Base-by-base conservation (phyloP, 2,329 filamentous ascomycete genomes). In the Fusarium oxysporum region DNA sequence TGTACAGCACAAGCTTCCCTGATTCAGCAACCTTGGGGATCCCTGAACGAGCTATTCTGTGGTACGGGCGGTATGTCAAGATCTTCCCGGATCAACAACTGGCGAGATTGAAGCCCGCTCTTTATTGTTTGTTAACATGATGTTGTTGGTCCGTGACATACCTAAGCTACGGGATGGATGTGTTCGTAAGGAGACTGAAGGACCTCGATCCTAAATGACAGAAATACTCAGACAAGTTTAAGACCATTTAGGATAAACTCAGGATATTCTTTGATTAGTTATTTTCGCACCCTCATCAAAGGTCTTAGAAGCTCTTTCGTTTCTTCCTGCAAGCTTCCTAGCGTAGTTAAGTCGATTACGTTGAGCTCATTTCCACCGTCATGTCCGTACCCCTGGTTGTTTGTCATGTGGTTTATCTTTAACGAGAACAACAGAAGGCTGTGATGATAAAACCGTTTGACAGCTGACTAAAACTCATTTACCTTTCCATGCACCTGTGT, bases 351-450 rank as follows among this genome's bases (percentile, higher is more conserved):
- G 63, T 65, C 62, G 47, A 25, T 60, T 62, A 25, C 30, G 35
- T 51, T 40, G 64, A 58, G 63, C 59, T 77, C 76, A 77, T 77
- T 77, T 77, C 76, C 76, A 78, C 74, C 68, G 65, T 76, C 76
- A 73, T 70, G 45, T 47, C 66, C 55, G 57, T 55, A 41, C 45
- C 55, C 37, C 40, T 47, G 58, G 21, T 44, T 48, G 25, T 43
- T 45, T 50, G 48, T 68, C 55, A 68, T 67, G 55, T 68, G 55
- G 63, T 48, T 53, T 54, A 23, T 43, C 47, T 41, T 63, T 47
- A 37, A 47, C 45, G 48, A 32, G 51, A 62, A 47, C 28, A 32
- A 64, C 33, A 44, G 38, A 21, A 30, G 10, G 25, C 23, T 45
- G 17, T n/a, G 16, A 61, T 64, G 28, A 30, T 45, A 35, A n/a